A percentile compares a stretch with the other conserved stretches of the same genome.
phyloP scores from a whole-genome alignment of 2,329 filamentous ascomycete genomes.

The Colletotrichum noveboracense region DNA sequence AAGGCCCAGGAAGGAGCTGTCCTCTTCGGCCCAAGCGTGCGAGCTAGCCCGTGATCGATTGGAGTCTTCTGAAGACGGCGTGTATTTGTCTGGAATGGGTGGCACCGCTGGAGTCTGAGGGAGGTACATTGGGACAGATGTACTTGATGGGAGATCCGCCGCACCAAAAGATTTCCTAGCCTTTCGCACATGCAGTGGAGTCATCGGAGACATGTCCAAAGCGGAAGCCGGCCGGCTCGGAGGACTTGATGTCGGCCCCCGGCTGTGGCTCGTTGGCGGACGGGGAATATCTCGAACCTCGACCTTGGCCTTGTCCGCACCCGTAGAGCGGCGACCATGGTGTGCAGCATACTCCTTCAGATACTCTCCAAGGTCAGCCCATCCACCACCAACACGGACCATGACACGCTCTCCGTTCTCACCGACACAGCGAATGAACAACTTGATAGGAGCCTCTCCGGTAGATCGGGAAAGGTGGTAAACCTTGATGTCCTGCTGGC shows the following conservation, averaged over 20 bases:
- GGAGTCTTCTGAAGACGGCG: conserved; percentile 50
- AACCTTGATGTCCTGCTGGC: conserved; percentile 80
- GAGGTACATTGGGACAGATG: conserved; percentile 27
- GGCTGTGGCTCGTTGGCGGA: conserved; percentile 20
- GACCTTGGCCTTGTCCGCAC: conserved; percentile 53
- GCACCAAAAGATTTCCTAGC: conserved; percentile 52
- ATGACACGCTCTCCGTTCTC: conserved; percentile 92
- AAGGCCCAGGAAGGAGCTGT: conserved; percentile 66
- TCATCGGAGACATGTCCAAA: conserved; percentile 45
- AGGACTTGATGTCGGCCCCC: conserved; percentile 33
- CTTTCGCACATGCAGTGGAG: conserved; percentile 61
- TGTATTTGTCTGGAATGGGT: conserved; percentile 37
- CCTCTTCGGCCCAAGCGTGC: conserved; percentile 63
- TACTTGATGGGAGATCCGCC: conserved; percentile 23
- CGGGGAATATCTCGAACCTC: conserved; percentile 60
- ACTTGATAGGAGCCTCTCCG: conserved; percentile 87
- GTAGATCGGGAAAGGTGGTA: conserved; percentile 89
- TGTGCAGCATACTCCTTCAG: conserved; percentile 92
- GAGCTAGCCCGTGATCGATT: conserved; percentile 57
- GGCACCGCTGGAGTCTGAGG: conserved; percentile 49
- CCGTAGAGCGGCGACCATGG: conserved; percentile 74
- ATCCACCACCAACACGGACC: conserved; percentile 98
- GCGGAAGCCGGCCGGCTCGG: conserved; percentile 38
- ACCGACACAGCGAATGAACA: conserved; percentile 92
- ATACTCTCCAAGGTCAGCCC: conserved; percentile 96